phyloP scores from a whole-genome alignment of 306 rosid species.

The Glycine latifolia region DNA sequence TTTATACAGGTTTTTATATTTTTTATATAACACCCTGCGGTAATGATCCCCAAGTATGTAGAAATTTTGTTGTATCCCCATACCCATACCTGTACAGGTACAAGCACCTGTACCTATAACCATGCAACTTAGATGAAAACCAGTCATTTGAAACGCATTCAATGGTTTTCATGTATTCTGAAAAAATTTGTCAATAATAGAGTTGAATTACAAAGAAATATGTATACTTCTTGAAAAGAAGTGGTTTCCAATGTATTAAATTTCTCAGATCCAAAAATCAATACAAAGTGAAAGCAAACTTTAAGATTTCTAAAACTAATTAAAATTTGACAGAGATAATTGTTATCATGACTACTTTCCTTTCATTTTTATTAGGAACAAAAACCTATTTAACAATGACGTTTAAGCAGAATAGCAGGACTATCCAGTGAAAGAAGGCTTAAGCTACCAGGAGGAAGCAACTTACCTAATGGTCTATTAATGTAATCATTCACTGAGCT shows the following conservation, averaged over 20 bases:
- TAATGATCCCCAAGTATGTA: background rate
- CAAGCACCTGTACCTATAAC: background rate
- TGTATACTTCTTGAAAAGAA: background rate
- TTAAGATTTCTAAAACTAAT: background rate
- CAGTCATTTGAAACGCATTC: background rate
- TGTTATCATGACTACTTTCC: background rate
- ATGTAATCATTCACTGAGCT: constrained; percentile 77
- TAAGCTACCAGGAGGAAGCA: constrained; percentile 24
- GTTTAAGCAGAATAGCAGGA: constrained; percentile 22
- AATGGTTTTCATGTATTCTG: background rate
- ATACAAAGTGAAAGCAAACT: constrained; percentile 4
- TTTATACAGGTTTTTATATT: background rate
- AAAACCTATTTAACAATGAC: constrained; percentile 15
- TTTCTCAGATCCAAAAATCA: background rate
- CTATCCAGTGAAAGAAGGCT: background rate
- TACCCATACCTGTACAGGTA: background rate
- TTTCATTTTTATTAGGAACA: constrained; percentile 9
- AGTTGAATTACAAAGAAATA: background rate
- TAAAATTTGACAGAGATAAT: background rate
- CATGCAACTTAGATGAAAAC: background rate
- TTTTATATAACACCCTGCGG: background rate
- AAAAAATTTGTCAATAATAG: background rate
- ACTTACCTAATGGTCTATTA: constrained; percentile 77
- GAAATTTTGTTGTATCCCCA: background rate
- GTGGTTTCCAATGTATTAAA: constrained; percentile 17